Evolutionary conservation across 768 basidiomycete genomes (phyloP).

Genomic region (Lactarius hatsudake): DNA sequence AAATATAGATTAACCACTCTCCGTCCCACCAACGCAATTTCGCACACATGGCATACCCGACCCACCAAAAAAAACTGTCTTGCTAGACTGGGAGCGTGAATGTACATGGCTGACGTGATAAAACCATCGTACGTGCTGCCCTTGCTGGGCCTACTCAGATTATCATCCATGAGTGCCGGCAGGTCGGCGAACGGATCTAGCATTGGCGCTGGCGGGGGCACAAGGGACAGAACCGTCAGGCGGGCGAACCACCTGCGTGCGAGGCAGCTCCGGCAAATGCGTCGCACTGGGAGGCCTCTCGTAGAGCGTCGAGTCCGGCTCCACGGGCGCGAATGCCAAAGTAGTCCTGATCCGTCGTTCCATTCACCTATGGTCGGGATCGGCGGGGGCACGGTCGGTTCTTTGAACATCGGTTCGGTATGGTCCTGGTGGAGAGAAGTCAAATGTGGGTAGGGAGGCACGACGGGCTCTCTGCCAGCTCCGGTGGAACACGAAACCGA

Average conservation of each 20-base stretch:
- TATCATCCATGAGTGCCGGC: background rate
- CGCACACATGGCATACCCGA: constrained; percentile 44
- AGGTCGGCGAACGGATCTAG: constrained; percentile 12
- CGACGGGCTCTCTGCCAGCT: background rate
- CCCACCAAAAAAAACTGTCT: constrained; percentile 27
- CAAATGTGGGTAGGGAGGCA: background rate
- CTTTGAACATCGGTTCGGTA: background rate
- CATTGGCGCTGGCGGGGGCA: background rate
- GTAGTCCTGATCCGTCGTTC: too few species aligned
- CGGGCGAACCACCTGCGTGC: background rate
- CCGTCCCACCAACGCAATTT: background rate
- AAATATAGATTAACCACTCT: background rate
- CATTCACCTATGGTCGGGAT: background rate
- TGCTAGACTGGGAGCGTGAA: background rate
- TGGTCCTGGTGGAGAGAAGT: background rate
- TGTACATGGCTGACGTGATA: background rate
- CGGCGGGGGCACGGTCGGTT: background rate
- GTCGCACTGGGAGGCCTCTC: background rate
- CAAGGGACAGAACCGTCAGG: background rate
- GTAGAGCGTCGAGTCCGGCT: background rate
- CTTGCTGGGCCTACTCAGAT: background rate
- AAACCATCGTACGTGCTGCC: background rate
- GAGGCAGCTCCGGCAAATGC: background rate
- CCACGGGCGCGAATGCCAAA: too few species aligned
- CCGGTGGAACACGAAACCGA: background rate